A percentile compares a stretch with the other conserved stretches of the same genome.
These are phyloP conservation scores for Stromatinia cepivora DNA, from an alignment of 2,329 filamentous ascomycete species.

Conservation along the genomic window DNA sequence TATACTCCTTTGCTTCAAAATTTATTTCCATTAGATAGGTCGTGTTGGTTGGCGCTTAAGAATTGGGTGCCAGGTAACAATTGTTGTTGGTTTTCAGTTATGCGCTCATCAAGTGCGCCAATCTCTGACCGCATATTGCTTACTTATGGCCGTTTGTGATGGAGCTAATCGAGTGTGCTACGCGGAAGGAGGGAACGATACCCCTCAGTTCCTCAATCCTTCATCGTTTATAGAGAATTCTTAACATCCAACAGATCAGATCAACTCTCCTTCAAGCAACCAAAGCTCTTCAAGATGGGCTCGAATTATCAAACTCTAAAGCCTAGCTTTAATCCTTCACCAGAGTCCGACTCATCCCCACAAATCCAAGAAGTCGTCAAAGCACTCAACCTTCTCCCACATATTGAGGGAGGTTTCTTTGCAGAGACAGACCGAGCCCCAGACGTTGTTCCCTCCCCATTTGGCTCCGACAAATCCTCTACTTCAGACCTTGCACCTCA, in stretches of 20 bases:
- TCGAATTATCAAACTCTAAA: constrained; percentile 24
- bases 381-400: constrained; percentile 51
- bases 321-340: constrained; percentile 36
- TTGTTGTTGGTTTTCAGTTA: neutral
- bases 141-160: neutral
- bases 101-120: neutral
- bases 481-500: constrained; percentile 43
- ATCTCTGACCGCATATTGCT: neutral
- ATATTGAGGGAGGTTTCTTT: constrained; percentile 67
- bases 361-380: constrained; percentile 44
- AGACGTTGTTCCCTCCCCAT: constrained; percentile 56
- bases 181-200: neutral
- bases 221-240: neutral
- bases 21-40: neutral
- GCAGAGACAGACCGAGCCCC: constrained; percentile 59
- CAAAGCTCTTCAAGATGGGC: neutral
- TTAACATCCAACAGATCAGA: neutral
- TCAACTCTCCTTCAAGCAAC: neutral
- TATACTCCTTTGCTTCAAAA: neutral
- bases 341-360: constrained; percentile 39
- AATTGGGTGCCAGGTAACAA: neutral
- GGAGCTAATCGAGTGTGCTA: neutral
- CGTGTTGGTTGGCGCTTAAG: neutral
- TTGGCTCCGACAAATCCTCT: constrained; percentile 45
- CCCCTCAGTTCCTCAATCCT: neutral